phyloP scores from a whole-genome alignment of 1,284 basidiomycete genomes.

The Nidula niveotomentosa region DNA sequence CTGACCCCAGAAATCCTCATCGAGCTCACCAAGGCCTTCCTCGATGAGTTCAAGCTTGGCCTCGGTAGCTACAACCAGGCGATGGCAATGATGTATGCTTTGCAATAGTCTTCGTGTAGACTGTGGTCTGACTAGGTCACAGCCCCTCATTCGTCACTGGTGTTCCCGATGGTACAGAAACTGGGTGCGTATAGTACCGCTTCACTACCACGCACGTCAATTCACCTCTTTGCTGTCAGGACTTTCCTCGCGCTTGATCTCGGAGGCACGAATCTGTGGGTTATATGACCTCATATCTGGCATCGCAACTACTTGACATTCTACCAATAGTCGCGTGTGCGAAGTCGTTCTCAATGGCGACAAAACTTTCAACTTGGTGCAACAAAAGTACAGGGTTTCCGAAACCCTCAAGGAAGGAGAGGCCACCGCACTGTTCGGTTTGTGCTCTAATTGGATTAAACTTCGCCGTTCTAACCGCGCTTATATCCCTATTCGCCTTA shows the following conservation, averaged over 20 bases:
- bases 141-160: conserved; percentile 90
- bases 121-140: conserved; percentile 6
- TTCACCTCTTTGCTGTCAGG: conserved; percentile 34
- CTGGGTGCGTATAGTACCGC: conserved; percentile 60
- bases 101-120: neutral
- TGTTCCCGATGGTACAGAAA: conserved; percentile 89
- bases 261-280: conserved; percentile 93
- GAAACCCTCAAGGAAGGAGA: conserved; percentile 90
- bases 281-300: conserved; percentile 10
- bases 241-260: conserved; percentile 94
- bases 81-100: conserved; percentile 86
- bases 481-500: neutral
- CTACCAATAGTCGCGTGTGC: conserved; percentile 77
- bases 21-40: conserved; percentile 76
- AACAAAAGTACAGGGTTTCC: conserved; percentile 94
- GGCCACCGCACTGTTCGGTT: conserved; percentile 81
- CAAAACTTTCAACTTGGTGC: conserved; percentile 84
- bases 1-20: conserved; percentile 62
- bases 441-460: conserved; percentile 17
- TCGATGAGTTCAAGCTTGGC: conserved; percentile 76
- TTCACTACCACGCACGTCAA: neutral
- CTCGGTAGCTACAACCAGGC: conserved; percentile 70
- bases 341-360: conserved; percentile 90
- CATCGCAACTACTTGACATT: conserved; percentile 4
- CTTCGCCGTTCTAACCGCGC: neutral